Evolutionary conservation across 2,329 filamentous ascomycete genomes (phyloP).

Genomic region (Tothia fuscella): DNA sequence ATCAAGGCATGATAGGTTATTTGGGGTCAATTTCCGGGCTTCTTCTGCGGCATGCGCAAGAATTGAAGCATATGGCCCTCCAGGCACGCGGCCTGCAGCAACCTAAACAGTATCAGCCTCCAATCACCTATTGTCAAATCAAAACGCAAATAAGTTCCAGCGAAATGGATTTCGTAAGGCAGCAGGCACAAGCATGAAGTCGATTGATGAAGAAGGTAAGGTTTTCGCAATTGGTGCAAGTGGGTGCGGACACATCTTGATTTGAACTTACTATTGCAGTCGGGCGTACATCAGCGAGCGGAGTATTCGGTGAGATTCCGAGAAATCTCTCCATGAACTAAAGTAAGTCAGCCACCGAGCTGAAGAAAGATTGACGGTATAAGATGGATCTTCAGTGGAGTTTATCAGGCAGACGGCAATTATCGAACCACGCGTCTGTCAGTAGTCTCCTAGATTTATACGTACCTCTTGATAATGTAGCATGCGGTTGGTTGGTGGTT

Average conservation of each 20-base stretch:
- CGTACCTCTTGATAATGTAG: constrained; percentile 3
- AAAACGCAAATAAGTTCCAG: too few species aligned
- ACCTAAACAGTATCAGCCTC: too few species aligned
- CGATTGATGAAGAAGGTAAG: too few species aligned
- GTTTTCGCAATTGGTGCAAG: too few species aligned
- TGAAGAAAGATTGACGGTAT: too few species aligned
- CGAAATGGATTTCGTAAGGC: too few species aligned
- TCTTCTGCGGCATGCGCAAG: constrained; percentile 3
- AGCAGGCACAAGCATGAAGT: too few species aligned
- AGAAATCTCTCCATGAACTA: neutral
- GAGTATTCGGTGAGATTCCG: constrained; percentile 1
- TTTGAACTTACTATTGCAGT: constrained; percentile 1
- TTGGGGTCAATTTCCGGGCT: neutral
- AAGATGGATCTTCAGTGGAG: too few species aligned
- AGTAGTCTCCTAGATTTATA: constrained; percentile 2
- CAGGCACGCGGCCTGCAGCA: constrained; percentile 4
- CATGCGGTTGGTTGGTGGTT: neutral
- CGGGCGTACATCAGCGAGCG: constrained; percentile 3
- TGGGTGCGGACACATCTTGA: too few species aligned
- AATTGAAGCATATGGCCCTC: constrained; percentile 2
- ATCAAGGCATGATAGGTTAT: too few species aligned
- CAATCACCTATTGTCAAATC: too few species aligned
- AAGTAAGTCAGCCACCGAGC: neutral
- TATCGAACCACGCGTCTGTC: neutral
- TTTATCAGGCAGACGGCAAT: neutral